Conservation (phyloP, 2,329 filamentous ascomycete genomes). For the Trichophyton rubrum region DNA sequence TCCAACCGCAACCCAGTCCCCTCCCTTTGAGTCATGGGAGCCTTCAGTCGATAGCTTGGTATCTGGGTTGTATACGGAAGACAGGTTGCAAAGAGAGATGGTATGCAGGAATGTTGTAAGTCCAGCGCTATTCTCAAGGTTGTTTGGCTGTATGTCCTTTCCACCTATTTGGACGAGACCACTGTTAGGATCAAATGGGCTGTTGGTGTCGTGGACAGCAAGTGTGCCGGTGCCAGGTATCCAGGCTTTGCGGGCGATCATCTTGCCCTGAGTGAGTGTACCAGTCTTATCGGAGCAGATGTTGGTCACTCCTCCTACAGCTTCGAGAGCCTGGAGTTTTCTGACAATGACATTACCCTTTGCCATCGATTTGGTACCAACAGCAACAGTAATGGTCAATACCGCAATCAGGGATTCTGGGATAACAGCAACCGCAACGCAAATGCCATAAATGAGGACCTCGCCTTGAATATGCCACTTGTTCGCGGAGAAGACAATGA, state of each 20-base stretch:
- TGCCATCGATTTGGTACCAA: conserved; percentile 42
- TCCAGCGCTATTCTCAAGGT: not conserved
- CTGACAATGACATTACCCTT: conserved; percentile 41
- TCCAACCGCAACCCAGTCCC: conserved; percentile 45
- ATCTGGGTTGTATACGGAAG: conserved; percentile 38
- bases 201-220: conserved; percentile 37
- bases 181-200: conserved; percentile 41
- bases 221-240: conserved; percentile 40
- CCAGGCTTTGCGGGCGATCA: conserved; percentile 44
- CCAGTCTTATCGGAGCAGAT: conserved; percentile 38
- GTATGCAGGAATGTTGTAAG: conserved; percentile 42
- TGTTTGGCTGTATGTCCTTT: conserved; percentile 8
- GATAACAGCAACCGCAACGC: conserved; percentile 42
- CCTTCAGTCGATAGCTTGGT: conserved; percentile 11
- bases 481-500: conserved; percentile 54
- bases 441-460: conserved; percentile 48
- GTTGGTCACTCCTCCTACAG: conserved; percentile 45
- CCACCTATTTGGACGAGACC: conserved; percentile 21
- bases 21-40: conserved; percentile 23
- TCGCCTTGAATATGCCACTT: conserved; percentile 37
- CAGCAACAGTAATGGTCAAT: conserved; percentile 50
- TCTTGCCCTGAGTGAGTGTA: conserved; percentile 46
- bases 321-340: conserved; percentile 40
- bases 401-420: conserved; percentile 48
- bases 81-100: conserved; percentile 49